These are phyloP conservation scores for Colletotrichum spinosum DNA, from an alignment of 2,329 filamentous ascomycete genomes.

Conservation along the genomic window DNA sequence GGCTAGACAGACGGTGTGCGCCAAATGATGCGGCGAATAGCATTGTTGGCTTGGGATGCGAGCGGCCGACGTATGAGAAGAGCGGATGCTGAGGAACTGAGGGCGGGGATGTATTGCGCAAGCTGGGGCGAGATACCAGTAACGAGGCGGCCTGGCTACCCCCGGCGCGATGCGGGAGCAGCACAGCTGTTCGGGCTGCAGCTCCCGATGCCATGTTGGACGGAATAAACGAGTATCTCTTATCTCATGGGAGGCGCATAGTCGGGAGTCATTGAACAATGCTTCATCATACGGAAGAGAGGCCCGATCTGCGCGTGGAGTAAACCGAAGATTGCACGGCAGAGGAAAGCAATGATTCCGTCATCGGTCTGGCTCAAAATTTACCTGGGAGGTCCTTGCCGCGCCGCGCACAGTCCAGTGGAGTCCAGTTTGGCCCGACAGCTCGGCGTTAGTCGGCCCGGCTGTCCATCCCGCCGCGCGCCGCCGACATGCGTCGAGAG, in stretches of 20 bases:
- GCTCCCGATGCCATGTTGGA: slow-evolving; percentile 50
- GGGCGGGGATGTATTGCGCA: slow-evolving; percentile 26
- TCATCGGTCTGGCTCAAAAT: slow-evolving; percentile 33
- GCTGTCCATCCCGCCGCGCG: not conserved
- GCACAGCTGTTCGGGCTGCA: slow-evolving; percentile 57
- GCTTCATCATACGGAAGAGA: slow-evolving; percentile 29
- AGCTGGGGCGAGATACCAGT: slow-evolving; percentile 37
- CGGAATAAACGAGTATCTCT: slow-evolving; percentile 9
- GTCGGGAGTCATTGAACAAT: slow-evolving; percentile 18
- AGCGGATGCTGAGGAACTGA: slow-evolving; percentile 27
- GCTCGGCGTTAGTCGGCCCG: slow-evolving; percentile 35
- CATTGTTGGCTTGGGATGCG: slow-evolving; percentile 10
- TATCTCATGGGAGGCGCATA: slow-evolving; percentile 38
- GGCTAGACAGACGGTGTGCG: not conserved
- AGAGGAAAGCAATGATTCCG: slow-evolving; percentile 17
- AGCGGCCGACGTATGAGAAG: slow-evolving; percentile 18
- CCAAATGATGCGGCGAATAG: not conserved
- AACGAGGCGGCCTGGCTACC: slow-evolving; percentile 40
- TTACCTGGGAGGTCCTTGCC: slow-evolving; percentile 14
- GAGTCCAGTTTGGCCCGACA: not conserved
- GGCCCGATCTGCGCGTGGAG: slow-evolving; percentile 19
- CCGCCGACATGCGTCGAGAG: slow-evolving; percentile 12
- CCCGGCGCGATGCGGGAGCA: slow-evolving; percentile 60
- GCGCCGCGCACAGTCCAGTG: not conserved
- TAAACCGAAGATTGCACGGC: slow-evolving; percentile 2